Evolutionary conservation across 345 rosid genomes (phyloP).

Genomic region (Mallotus nudiflorus): DNA sequence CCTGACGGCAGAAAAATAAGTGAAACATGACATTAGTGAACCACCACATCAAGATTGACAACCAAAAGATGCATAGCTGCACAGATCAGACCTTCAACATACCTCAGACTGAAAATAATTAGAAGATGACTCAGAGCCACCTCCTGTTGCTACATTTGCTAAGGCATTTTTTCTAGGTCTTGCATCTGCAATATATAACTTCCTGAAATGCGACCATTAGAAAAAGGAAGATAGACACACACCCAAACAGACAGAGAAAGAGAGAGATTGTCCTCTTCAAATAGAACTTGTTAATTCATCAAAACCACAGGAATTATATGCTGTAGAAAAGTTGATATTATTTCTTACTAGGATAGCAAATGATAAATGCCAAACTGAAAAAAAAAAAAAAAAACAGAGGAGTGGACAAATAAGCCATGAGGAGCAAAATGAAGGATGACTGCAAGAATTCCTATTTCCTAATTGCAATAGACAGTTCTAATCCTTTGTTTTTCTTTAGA

Average conservation of each 20-base stretch:
- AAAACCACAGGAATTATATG: neutral
- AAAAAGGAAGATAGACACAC: neutral
- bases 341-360: neutral
- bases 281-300: neutral
- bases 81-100: constrained; percentile 32
- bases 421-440: neutral
- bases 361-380: neutral
- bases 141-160: constrained; percentile 99
- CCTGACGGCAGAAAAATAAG: constrained; percentile 43
- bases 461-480: neutral
- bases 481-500: neutral
- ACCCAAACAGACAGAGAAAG: neutral
- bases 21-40: constrained; percentile 21
- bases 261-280: neutral
- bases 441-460: neutral
- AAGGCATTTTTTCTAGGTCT: constrained; percentile 98
- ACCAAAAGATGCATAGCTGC: constrained; percentile 21
- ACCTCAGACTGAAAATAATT: constrained; percentile 97
- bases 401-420: neutral
- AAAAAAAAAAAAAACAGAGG: neutral
- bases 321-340: neutral
- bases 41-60: constrained; percentile 11
- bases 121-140: constrained; percentile 99
- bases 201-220: constrained; percentile 72
- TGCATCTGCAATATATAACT: constrained; percentile 96